Conservation (phyloP, 1,139 yeast genomes). For the Debaryomyces nepalensis region DNA sequence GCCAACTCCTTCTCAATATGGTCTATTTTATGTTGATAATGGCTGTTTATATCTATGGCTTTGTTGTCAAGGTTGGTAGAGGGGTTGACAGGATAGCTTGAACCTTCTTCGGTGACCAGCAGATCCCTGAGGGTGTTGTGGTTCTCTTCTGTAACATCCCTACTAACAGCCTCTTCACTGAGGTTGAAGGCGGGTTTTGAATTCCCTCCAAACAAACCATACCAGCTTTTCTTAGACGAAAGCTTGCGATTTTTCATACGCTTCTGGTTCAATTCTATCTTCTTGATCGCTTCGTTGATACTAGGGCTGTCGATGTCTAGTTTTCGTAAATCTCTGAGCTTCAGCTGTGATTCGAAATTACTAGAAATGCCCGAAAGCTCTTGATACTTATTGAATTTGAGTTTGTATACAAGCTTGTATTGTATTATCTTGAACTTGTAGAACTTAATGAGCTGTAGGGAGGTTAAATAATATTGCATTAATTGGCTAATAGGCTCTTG, state of each 20-base stretch:
- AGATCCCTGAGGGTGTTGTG: background rate
- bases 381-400: conserved; percentile 45
- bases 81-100: conserved; percentile 1
- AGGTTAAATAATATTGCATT: conserved; percentile 43
- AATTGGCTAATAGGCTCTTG: conserved; percentile 52
- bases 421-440: conserved; percentile 53
- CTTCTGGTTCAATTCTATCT: conserved; percentile 32
- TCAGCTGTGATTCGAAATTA: conserved; percentile 20
- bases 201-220: conserved; percentile 51
- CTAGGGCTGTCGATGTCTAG: conserved; percentile 46
- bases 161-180: background rate
- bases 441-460: conserved; percentile 46
- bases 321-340: conserved; percentile 34
- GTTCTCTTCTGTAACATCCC: background rate
- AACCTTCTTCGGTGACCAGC: background rate
- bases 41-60: conserved; percentile 18
- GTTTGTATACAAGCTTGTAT: conserved; percentile 45
- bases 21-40: conserved; percentile 32
- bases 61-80: conserved; percentile 2
- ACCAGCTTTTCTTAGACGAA: conserved; percentile 44
- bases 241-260: conserved; percentile 22
- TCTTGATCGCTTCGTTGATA: conserved; percentile 41
- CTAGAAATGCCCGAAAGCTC: conserved; percentile 38
- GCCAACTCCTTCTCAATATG: conserved; percentile 47
- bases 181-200: conserved; percentile 7